Evolutionary conservation across 305 asterid genomes (phyloP), one percentile per base, ranked within the genome.

Genomic region (Plantago coronopus): DNA sequence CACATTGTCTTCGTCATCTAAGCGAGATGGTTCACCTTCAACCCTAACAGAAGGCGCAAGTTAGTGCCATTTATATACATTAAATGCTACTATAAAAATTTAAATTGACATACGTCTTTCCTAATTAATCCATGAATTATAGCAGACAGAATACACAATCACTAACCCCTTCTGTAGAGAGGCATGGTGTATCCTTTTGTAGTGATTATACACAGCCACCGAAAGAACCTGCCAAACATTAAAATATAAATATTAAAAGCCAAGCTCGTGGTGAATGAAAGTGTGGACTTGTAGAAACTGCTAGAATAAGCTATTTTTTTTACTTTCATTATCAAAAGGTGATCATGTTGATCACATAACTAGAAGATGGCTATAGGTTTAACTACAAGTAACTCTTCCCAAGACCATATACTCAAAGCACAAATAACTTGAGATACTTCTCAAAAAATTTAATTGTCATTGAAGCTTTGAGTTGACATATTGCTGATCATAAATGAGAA

Each of bases 141-240:
- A 59, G 47, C 45, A 65, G 54, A 57, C 34, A 56, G 44, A 71
- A 63, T 54, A 46, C 54, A 55, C 64, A 54, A 65, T 64, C 55
- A 83, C 90, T 69, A 67, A 89, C 97, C 95, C 93, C 76, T 76
- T 85, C 42, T 75, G 87, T 66, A 73, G 66, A 68, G 93, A 78
- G 55, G 80, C 87, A 71, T 83, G 78, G 74, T 72, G 74, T 65
- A 90, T 87, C 83, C 97, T 82, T 72, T 90, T 87, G 85, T 90
- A 90, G 70, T 90, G 97, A 66, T 90, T 90, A 80, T 90, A 78
- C 63, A 90, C 96, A 63, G 96, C 96, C 67, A 90, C 97, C 11
- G 96, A 87, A 63, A 90, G 88, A 77, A 90, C 96, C 97, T 90
- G 84, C 66, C 79, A 65, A 62, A 38, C 62, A 65, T 64, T 65